Conservation (phyloP, 2,329 filamentous ascomycete genomes). For the Neopestalotiopsis sp. region DNA sequence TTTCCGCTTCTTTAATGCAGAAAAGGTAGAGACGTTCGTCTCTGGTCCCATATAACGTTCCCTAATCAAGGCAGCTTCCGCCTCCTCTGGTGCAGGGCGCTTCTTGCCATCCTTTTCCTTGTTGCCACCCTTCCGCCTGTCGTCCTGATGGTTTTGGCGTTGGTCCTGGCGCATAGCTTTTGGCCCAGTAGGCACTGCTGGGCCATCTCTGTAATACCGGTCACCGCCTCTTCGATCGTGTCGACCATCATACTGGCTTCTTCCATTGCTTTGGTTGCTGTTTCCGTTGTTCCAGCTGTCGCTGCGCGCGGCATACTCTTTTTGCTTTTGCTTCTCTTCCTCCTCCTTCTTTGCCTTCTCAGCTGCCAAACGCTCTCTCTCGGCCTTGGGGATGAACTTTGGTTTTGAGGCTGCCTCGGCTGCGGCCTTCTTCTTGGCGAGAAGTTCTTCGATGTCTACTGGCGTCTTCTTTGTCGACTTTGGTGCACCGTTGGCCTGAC, state of each 20-base stretch:
- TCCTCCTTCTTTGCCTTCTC: slow-evolving; percentile 77
- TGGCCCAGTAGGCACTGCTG: slow-evolving; percentile 70
- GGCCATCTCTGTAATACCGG: slow-evolving; percentile 26
- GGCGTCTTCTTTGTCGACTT: slow-evolving; percentile 44
- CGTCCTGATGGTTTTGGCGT: slow-evolving; percentile 50
- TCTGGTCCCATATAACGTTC: slow-evolving; percentile 92
- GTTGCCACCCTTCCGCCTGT: slow-evolving; percentile 33
- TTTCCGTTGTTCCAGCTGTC: slow-evolving; percentile 39
- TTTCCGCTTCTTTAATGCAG: slow-evolving; percentile 93
- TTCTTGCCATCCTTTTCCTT: slow-evolving; percentile 43
- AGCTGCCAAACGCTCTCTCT: slow-evolving; percentile 72
- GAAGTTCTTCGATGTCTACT: slow-evolving; percentile 83
- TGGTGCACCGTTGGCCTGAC: slow-evolving; percentile 14
- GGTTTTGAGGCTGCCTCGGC: slow-evolving; percentile 86
- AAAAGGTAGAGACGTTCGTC: slow-evolving; percentile 82
- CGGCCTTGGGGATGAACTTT: slow-evolving; percentile 77
- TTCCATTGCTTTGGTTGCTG: not conserved
- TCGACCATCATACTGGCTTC: slow-evolving; percentile 29
- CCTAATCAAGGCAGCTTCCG: slow-evolving; percentile 76
- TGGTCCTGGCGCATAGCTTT: slow-evolving; percentile 65
- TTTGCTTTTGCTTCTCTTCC: slow-evolving; percentile 31
- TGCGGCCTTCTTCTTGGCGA: slow-evolving; percentile 84
- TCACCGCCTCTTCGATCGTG: slow-evolving; percentile 32
- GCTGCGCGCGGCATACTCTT: slow-evolving; percentile 31
- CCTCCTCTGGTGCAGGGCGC: slow-evolving; percentile 52